Base-by-base conservation (phyloP, 768 basidiomycete genomes). In the Calvatia gigantea region DNA sequence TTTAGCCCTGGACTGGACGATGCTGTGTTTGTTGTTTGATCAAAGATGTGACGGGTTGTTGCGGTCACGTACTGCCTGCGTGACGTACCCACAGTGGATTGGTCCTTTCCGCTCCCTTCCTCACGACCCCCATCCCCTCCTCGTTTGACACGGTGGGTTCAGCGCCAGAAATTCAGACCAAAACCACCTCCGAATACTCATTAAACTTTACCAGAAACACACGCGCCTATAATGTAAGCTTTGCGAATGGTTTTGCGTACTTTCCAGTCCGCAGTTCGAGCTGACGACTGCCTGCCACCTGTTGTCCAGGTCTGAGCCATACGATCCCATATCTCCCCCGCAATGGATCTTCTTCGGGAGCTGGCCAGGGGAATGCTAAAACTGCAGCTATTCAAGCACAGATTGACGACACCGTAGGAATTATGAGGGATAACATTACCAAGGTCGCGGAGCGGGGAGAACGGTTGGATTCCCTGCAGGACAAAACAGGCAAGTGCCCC, bases 391-490 rank as follows among this genome's bases (percentile, higher is more conserved):
- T 98, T 64, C 96, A 98, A 70, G 81, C 81, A n/a, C 94, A 98
- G 74, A 98, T 98, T 63, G 93, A 98, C 69, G 89, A 92, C 69
- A 98, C 97, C 43, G 94, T 98, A 49, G 90, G 86, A 51, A 94
- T 98, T 66, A 99, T 99, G 97, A 82, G 92, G 68, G 93, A 97
- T 62, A 99, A 99, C 73, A 98, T 99, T 66, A 90, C 86, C 58
- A 92, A 93, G 72, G 93, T 96, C 15, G 91, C 94, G 14, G 94
- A 98, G 77, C 75, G 97, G 66, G 95, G 95, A 65, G 96, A 98
- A 75, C 73, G 93, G 61, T 75, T 99, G 60, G 94, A 98, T 67
- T 87, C 89, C 46, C 73, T 98, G 61, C 96, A 98, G 72, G 96
- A 97, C 74, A 98, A 98, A 82, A 99, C 97, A 50, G 95, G 96